Base-by-base conservation (phyloP, 129 eudicot species). In the Silybum marianum region DNA sequence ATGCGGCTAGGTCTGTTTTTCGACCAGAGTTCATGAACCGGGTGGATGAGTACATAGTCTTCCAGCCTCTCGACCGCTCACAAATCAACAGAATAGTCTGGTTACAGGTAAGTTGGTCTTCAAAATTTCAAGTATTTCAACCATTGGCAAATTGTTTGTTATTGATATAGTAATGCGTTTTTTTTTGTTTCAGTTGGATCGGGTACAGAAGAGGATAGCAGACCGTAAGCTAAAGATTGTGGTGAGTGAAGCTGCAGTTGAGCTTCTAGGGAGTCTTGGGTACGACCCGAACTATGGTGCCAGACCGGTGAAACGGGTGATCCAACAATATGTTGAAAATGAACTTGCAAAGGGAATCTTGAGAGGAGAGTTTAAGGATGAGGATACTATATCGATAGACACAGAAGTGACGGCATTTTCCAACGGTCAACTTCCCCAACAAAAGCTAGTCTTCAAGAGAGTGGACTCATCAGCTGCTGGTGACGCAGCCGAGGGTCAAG, bases 11-110 rank as follows among this genome's bases (percentile, higher is more conserved):
- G 83, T 81, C 96, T 11, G 69, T 91, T 25, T 96, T 96, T 81
- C 92, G 95, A 28, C 99, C 98, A 0, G 99, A 96, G 92, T 96
- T 96, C 87, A 96, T 96, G 99, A 96, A 96, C 62, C 97, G 99
- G 12, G 95, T 96, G 6, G 99, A 96, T 63, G 98, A 96, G 83
- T 96, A 96, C 83, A 93, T 96, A 13, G 99, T 91, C 24, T 96
- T 96, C 96, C 97, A 96, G 77, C 98, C 98, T 38, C 98, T 96
- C n/a, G 97, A 91, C 44, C 92, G 99, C 14, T 93, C 91, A 8
- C 98, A 96, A 69, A 96, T 96, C 76, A 88, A 84, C 83, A 84
- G 92, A 22, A 96, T 96, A 19, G 99, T 93, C 48, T 85, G 84
- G 40, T 87, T 96, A 88, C 99, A 96, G 93, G 98, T 90, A 85